Conservation (phyloP, 805 yeast genomes). For the Tetrapisispora arboricola region DNA sequence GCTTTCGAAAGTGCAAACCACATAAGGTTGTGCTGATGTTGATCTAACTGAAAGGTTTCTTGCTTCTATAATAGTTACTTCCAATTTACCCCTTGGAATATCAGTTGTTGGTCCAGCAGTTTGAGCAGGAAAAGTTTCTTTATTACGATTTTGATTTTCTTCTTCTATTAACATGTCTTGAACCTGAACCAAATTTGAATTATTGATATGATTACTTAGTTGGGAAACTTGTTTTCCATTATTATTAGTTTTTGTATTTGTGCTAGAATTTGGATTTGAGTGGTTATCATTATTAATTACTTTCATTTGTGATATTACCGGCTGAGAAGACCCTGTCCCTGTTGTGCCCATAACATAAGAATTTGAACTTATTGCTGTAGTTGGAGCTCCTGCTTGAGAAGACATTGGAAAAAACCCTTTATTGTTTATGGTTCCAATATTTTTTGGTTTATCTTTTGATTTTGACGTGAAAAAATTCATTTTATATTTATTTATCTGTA, state of each 20-base stretch:
- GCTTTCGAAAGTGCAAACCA: slow-evolving; percentile 84
- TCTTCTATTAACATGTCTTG: not conserved
- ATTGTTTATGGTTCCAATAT: not conserved
- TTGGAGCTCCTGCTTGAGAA: slow-evolving; percentile 46
- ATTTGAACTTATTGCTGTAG: slow-evolving; percentile 55
- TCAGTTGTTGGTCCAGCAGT: slow-evolving; percentile 10
- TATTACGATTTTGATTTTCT: not conserved
- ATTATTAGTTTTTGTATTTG: slow-evolving; percentile 8
- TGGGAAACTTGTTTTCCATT: not conserved
- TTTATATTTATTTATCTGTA: not conserved
- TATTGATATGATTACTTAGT: not conserved
- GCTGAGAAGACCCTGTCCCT: slow-evolving; percentile 30
- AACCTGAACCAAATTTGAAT: not conserved
- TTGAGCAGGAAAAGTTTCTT: not conserved
- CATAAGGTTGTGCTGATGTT: slow-evolving; percentile 64
- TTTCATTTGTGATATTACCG: slow-evolving; percentile 29
- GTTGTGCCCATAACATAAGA: slow-evolving; percentile 65
- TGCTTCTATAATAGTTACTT: slow-evolving; percentile 75
- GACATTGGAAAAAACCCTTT: slow-evolving; percentile 27
- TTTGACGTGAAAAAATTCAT: slow-evolving; percentile 5
- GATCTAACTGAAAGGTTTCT: slow-evolving; percentile 49
- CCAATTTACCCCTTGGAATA: slow-evolving; percentile 70
- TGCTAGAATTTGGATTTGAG: slow-evolving; percentile 4
- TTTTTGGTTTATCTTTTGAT: not conserved
- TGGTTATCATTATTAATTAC: slow-evolving; percentile 8